These are phyloP conservation scores for Irpex rosettiformis DNA, from an alignment of 1,284 basidiomycete species.

Conservation along the genomic window DNA sequence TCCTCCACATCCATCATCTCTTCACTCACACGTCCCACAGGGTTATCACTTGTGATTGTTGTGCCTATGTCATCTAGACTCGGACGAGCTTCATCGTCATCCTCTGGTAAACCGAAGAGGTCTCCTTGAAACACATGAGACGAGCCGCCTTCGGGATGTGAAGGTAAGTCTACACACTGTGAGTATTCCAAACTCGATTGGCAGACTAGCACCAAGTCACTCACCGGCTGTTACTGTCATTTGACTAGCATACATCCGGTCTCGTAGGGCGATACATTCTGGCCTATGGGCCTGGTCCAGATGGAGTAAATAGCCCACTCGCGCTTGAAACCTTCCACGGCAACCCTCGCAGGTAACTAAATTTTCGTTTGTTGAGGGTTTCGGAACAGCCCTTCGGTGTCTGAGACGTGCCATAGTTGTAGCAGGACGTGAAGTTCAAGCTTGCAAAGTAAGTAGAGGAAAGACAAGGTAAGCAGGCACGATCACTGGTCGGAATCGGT, in stretches of 20 bases:
- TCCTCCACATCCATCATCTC: neutral
- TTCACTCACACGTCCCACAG: too few relatives aligned
- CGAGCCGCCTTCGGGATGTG: too few relatives aligned
- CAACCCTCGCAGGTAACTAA: neutral
- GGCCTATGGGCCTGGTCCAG: neutral
- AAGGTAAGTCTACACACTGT: too few relatives aligned
- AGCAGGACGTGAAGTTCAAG: too few relatives aligned
- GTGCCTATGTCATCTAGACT: neutral
- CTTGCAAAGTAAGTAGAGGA: neutral
- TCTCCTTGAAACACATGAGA: neutral
- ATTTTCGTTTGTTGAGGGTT: neutral
- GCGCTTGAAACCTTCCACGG: neutral
- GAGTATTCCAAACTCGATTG: too few relatives aligned
- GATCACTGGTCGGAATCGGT: neutral
- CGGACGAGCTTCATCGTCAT: too few relatives aligned
- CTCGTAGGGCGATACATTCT: neutral
- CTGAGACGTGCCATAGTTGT: neutral
- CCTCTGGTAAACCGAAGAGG: too few relatives aligned
- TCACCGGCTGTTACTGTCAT: neutral
- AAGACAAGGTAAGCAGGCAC: too few relatives aligned
- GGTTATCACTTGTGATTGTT: neutral
- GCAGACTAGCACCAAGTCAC: too few relatives aligned
- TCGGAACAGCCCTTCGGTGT: too few relatives aligned
- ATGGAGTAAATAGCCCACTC: neutral
- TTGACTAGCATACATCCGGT: neutral